Evolutionary conservation across 2,329 filamentous ascomycete genomes (phyloP).

Genomic region (Cladophialophora bantiana): DNA sequence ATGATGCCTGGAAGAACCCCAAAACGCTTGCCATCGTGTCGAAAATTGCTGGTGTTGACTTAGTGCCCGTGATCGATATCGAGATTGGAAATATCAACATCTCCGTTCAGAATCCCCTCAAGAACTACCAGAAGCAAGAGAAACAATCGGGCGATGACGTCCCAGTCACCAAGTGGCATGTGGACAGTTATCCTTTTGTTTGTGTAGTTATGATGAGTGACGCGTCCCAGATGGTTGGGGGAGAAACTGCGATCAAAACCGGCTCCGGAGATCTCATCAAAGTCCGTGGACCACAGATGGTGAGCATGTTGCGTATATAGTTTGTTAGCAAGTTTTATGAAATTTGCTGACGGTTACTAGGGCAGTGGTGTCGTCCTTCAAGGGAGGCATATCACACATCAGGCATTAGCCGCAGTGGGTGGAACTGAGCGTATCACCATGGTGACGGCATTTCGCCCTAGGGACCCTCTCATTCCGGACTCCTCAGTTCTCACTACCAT

Average conservation of each 20-base stretch:
- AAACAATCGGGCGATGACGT: conserved; percentile 40
- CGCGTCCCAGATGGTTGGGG: conserved; percentile 56
- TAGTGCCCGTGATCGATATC: conserved; percentile 63
- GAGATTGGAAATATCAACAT: conserved; percentile 67
- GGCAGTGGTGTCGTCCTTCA: conserved; percentile 69
- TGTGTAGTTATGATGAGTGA: conserved; percentile 62
- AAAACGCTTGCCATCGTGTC: conserved; percentile 62
- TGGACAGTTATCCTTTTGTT: conserved; percentile 59
- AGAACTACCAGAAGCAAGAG: conserved; percentile 22
- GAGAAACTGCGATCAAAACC: conserved; percentile 67
- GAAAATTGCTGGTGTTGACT: conserved; percentile 64
- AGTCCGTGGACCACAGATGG: conserved; percentile 53
- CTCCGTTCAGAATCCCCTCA: conserved; percentile 15
- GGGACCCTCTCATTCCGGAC: conserved; percentile 60
- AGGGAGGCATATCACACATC: conserved; percentile 71
- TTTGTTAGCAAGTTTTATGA: neutral
- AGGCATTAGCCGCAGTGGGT: conserved; percentile 66
- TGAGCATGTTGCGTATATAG: conserved; percentile 36
- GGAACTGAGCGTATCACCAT: conserved; percentile 69
- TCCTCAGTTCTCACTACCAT: conserved; percentile 67
- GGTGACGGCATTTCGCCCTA: conserved; percentile 70
- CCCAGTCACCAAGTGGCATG: conserved; percentile 56
- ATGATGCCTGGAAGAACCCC: conserved; percentile 63
- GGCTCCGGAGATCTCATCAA: conserved; percentile 55
- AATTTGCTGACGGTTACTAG: conserved; percentile 38